Percentiles rank a stretch among this genome's conserved stretches.
Conservation (phyloP, 2,329 filamentous ascomycete genomes). For the Paramyrothecium sp. region DNA sequence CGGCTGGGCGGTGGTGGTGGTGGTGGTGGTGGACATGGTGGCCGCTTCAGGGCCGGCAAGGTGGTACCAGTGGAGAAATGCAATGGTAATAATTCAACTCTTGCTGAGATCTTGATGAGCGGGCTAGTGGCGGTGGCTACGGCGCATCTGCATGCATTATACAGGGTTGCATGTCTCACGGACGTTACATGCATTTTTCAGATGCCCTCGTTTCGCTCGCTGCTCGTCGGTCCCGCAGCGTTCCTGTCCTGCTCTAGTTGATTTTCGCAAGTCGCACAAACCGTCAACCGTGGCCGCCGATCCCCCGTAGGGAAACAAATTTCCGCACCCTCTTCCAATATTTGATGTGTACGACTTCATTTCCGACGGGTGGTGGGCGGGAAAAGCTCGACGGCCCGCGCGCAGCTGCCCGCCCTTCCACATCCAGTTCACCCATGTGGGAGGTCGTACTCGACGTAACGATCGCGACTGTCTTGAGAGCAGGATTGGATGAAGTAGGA, state of each 20-base stretch:
- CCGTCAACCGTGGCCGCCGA: not conserved
- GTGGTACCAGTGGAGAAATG: not conserved
- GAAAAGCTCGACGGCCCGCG: not conserved
- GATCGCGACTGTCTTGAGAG: no score
- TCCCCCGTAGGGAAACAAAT: not conserved
- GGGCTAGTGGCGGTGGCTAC: not conserved
- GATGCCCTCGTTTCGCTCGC: not conserved
- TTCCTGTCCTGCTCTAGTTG: not conserved
- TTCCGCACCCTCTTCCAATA: not conserved
- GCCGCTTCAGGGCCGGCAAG: not conserved
- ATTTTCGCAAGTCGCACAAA: not conserved
- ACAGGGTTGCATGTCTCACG: not conserved
- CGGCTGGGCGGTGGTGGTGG: not conserved
- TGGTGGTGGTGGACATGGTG: no score
- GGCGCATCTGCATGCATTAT: not conserved
- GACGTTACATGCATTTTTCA: not conserved
- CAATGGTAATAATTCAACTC: not conserved
- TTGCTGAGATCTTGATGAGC: not conserved
- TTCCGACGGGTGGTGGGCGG: not conserved
- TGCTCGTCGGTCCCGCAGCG: not conserved
- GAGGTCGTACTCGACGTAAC: not conserved
- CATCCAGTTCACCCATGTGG: not conserved
- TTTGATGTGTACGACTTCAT: not conserved
- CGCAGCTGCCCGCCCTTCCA: not conserved
- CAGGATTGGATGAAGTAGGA: not conserved